These are phyloP conservation scores for Gentiana macrophylla DNA, from an alignment of 257 asterid genomes.

Conservation along the genomic window DNA sequence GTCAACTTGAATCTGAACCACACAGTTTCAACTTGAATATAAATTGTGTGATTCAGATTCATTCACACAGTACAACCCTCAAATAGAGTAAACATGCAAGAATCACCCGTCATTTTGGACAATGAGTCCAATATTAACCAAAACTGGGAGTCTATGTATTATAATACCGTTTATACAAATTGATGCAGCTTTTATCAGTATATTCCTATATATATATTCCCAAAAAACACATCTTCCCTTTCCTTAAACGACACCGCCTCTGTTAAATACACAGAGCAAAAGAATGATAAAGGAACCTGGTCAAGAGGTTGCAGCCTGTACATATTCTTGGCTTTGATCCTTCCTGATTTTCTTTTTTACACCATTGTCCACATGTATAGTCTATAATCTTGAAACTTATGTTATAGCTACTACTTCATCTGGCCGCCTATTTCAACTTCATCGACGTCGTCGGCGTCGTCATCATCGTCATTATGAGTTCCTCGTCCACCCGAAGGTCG, in stretches of 20 bases:
- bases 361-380: constrained; percentile 6
- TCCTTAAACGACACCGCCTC: neutral
- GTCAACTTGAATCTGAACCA: too few relatives aligned
- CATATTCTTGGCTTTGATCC: constrained; percentile 16
- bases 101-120: too few relatives aligned
- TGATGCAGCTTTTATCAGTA: too few relatives aligned
- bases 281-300: constrained; percentile 3
- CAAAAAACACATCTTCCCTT: neutral
- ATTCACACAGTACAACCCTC: too few relatives aligned
- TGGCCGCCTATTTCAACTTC: constrained; percentile 12
- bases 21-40: too few relatives aligned
- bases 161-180: too few relatives aligned
- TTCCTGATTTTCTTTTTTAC: constrained; percentile 21
- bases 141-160: too few relatives aligned
- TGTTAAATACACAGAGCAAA: neutral
- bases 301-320: constrained; percentile 20
- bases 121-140: too few relatives aligned
- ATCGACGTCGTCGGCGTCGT: constrained; percentile 20
- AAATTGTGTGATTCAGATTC: too few relatives aligned
- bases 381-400: constrained; percentile 3
- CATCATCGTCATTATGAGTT: constrained; percentile 13
- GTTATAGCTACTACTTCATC: constrained; percentile 19
- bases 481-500: constrained; percentile 34
- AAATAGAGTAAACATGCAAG: too few relatives aligned
- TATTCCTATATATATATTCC: neutral